These are phyloP conservation scores for Phytophthora fragariaefolia DNA, from an alignment of 352 stramenopile species.

Conservation along the genomic window DNA sequence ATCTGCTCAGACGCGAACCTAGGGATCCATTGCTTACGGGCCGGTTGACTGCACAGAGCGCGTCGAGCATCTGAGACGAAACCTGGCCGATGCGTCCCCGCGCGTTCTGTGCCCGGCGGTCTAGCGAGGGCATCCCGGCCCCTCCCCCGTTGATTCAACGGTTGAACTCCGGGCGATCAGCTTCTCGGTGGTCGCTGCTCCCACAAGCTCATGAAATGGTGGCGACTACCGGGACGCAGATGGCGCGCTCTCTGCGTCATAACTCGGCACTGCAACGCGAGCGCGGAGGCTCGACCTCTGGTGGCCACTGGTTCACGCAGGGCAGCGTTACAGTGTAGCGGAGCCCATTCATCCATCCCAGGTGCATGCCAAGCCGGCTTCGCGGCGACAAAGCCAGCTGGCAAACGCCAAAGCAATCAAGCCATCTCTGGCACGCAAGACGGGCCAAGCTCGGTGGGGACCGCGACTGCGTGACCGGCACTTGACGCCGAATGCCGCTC, in stretches of 20 bases:
- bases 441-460: background rate
- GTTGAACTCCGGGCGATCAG: background rate
- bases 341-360: slow-evolving; percentile 3
- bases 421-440: slow-evolving; percentile 21
- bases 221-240: slow-evolving; percentile 7
- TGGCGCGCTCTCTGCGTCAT: background rate
- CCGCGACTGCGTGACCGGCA: background rate
- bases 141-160: too few relatives aligned
- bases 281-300: background rate
- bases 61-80: slow-evolving; percentile 27
- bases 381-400: slow-evolving; percentile 17
- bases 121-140: slow-evolving; percentile 7
- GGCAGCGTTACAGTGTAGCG: background rate
- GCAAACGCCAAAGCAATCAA: slow-evolving; percentile 16
- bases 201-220: background rate
- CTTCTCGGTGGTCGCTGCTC: slow-evolving; percentile 14
- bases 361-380: background rate
- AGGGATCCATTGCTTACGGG: slow-evolving; percentile 9
- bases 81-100: background rate
- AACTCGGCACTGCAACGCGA: background rate
- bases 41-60: slow-evolving; percentile 16
- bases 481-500: slow-evolving; percentile 13
- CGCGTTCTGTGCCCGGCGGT: slow-evolving; percentile 16
- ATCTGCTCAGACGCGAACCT: slow-evolving; percentile 3
- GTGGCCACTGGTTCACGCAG: too few relatives aligned